Conservation (phyloP, 306 rosid species). For the Begonia loranthoides region DNA sequence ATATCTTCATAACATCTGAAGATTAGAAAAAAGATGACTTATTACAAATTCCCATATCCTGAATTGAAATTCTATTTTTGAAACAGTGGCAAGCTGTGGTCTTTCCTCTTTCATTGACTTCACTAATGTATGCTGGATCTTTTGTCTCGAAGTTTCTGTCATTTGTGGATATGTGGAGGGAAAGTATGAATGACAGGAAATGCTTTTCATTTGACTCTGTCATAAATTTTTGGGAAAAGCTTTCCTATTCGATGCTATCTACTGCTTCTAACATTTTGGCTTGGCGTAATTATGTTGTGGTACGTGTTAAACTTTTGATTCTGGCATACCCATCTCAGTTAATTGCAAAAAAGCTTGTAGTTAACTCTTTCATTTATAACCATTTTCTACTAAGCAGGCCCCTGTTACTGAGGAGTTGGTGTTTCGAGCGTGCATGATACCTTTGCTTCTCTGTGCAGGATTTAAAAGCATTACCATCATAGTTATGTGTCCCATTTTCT, state of each 20-base stretch:
- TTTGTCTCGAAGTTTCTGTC: slow-evolving; percentile 41
- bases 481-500: slow-evolving; percentile 72
- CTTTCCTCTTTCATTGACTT: slow-evolving; percentile 72
- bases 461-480: slow-evolving; percentile 38
- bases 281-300: slow-evolving; percentile 87
- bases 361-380: no score
- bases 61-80: slow-evolving; percentile 56
- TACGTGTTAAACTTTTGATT: slow-evolving; percentile 24
- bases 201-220: slow-evolving; percentile 26
- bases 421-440: slow-evolving; percentile 92
- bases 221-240: slow-evolving; percentile 12
- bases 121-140: slow-evolving; percentile 73
- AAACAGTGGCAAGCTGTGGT: slow-evolving; percentile 91
- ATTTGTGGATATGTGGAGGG: slow-evolving; percentile 40
- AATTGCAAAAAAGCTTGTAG: no score
- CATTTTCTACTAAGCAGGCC: slow-evolving; percentile 39
- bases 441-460: slow-evolving; percentile 88
- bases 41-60: slow-evolving; percentile 37
- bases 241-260: slow-evolving; percentile 19
- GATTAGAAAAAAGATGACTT: slow-evolving; percentile 32
- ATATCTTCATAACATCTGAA: slow-evolving; percentile 27
- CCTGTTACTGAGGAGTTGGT: slow-evolving; percentile 91
- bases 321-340: no score
- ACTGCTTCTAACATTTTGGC: slow-evolving; percentile 36
- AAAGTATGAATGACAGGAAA: slow-evolving; percentile 18